Evolutionary conservation across 768 basidiomycete genomes (phyloP).

Genomic region (Psilocybe cyanescens): DNA sequence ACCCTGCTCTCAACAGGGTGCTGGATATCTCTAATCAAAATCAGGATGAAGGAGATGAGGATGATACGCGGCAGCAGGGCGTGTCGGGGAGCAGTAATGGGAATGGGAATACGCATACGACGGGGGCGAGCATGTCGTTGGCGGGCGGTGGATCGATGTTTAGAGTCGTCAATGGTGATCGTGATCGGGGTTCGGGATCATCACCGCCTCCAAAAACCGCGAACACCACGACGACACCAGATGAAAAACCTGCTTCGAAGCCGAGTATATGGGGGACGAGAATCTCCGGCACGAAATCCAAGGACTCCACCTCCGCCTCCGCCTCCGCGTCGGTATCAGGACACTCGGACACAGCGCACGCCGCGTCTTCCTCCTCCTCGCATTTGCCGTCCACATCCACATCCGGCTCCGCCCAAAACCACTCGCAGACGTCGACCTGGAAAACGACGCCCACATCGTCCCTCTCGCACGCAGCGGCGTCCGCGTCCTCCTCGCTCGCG

Average conservation of each 20-base stretch:
- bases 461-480: neutral
- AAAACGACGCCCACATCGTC: neutral
- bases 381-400: neutral
- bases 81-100: too few relatives aligned
- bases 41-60: neutral
- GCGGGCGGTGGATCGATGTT: constrained; percentile 9
- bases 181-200: neutral
- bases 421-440: neutral
- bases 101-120: neutral
- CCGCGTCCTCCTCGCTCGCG: neutral
- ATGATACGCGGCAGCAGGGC: neutral
- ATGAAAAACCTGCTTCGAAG: neutral
- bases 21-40: too few relatives aligned
- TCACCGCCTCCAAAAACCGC: too few relatives aligned
- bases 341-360: neutral
- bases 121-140: neutral
- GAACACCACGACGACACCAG: too few relatives aligned
- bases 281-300: neutral
- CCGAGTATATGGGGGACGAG: constrained; percentile 4
- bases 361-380: constrained; percentile 1
- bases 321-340: neutral
- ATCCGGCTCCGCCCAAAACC: neutral
- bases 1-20: constrained; percentile 1
- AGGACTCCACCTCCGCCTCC: neutral
- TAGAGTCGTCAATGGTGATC: constrained; percentile 20